Conservation (phyloP, 164 flowering plant genomes). For the Vitis rotundifolia region DNA sequence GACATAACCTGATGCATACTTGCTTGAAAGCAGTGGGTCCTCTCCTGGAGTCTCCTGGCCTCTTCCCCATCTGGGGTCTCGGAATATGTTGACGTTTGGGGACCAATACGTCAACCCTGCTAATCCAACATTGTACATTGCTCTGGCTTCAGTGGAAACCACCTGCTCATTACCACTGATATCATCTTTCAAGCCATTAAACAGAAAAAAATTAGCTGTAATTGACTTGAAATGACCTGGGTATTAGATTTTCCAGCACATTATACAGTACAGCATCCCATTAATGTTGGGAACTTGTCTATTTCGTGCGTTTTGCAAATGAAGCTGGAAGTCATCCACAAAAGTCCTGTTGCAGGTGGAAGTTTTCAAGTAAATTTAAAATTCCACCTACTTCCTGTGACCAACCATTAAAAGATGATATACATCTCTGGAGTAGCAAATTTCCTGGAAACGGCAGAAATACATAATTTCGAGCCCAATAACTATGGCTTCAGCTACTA, state of each 20-base stretch:
- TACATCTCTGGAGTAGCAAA: too few relatives aligned
- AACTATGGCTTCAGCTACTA: background rate
- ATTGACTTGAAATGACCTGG: background rate
- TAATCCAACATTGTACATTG: constrained; percentile 88
- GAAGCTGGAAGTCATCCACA: too few relatives aligned
- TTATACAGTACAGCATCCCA: background rate
- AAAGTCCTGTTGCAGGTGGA: background rate
- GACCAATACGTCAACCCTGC: constrained; percentile 30
- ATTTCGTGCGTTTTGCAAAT: too few relatives aligned
- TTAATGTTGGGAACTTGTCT: too few relatives aligned
- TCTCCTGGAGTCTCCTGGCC: constrained; percentile 80
- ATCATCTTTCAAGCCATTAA: background rate
- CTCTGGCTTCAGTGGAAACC: constrained; percentile 24
- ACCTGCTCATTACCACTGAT: constrained; percentile 12
- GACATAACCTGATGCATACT: constrained; percentile 14
- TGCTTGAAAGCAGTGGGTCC: constrained; percentile 22
- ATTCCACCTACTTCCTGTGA: constrained; percentile 3
- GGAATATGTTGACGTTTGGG: constrained; percentile 21
- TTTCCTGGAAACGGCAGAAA: too few relatives aligned
- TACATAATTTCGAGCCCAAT: background rate
- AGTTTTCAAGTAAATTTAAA: background rate
- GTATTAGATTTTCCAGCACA: background rate
- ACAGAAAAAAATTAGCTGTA: background rate
- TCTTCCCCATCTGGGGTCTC: constrained; percentile 45
- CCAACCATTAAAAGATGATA: background rate